Evolutionary conservation across 2,329 filamentous ascomycete genomes (phyloP), one percentile per base, ranked within the genome.

Genomic region (Penicillium sp.): DNA sequence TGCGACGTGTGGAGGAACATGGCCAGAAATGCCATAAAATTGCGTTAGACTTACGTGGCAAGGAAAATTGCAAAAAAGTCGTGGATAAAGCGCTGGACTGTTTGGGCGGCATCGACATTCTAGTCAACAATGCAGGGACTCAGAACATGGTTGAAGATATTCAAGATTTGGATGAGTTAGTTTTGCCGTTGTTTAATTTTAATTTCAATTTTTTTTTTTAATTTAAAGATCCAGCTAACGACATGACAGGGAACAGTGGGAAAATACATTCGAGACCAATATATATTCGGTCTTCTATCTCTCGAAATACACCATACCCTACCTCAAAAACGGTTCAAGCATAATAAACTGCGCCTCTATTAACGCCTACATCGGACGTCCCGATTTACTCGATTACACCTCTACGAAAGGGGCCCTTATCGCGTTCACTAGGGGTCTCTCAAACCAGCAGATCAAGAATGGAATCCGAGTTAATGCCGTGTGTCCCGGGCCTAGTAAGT

Each of bases 261-360:
- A 86, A 42, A 78, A 85, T 51, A 93, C 89, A 0, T 93, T 94
- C 75, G 80, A 90, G 72, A 89, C 85, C 32, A 94, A 94, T 74
- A 91, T 94, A 64, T 87, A 92, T 70, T 82, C 88, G 3, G 86
- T 84, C 75, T 94, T 91, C 78, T 92, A 86, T 75, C 78, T 93
- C 29, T 81, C 89, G 51, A 94, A 93, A 70, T 90, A 92, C 65
- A 74, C 81, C 7, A 77, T 93, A 12, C 85, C 86, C 0, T 86
- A 91, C 71, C 87, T 94, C 83, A 82, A 83, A 65, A 71, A 72
- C n/a, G 90, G 90, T 21, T 80, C 84, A 48, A 85, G 84, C 20
- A 91, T 94, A 68, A 90, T 94, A 79, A 93, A 92, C 78, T 91
- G 90, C 67, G 87, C 89, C 36, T 91, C 88, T 27, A 86, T 94